A percentile compares a stretch with the other conserved stretches of the same genome.
These are phyloP conservation scores for Allium cepa DNA, from an alignment of 106 monocot species.

Conservation along the genomic window DNA sequence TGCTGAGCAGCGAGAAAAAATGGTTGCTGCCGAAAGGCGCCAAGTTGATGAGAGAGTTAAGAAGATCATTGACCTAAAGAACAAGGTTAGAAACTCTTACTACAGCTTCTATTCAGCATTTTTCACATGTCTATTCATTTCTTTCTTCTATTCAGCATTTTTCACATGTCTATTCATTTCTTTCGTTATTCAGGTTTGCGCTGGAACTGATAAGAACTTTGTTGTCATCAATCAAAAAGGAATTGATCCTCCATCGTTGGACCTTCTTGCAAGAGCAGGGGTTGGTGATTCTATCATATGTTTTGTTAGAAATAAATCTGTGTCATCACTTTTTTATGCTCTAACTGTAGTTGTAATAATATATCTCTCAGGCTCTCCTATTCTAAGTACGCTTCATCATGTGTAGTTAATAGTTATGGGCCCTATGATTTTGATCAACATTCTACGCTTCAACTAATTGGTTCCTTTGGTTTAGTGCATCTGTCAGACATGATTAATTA, in stretches of 20 bases:
- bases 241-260: slow-evolving; percentile 95
- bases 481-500: too few species aligned
- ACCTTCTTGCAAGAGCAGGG: slow-evolving; percentile 93
- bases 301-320: background rate
- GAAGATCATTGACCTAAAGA: slow-evolving; percentile 88
- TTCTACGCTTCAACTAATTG: too few species aligned
- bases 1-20: slow-evolving; percentile 96
- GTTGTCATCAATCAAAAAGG: slow-evolving; percentile 99
- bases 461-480: too few species aligned
- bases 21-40: slow-evolving; percentile 96
- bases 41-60: slow-evolving; percentile 84
- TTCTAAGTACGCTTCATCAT: too few species aligned
- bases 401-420: too few species aligned
- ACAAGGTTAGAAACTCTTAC: slow-evolving; percentile 38
- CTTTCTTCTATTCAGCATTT: slow-evolving; percentile 30
- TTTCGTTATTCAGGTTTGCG: slow-evolving; percentile 51
- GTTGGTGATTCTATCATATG: slow-evolving; percentile 31
- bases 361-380: too few species aligned
- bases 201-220: slow-evolving; percentile 73
- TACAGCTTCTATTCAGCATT: too few species aligned
- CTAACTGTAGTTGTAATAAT: too few species aligned
- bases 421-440: too few species aligned
- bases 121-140: too few species aligned
- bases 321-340: background rate
- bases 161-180: background rate